phyloP scores from a whole-genome alignment of 1,139 yeast species.

The Kodamaea sp. region DNA sequence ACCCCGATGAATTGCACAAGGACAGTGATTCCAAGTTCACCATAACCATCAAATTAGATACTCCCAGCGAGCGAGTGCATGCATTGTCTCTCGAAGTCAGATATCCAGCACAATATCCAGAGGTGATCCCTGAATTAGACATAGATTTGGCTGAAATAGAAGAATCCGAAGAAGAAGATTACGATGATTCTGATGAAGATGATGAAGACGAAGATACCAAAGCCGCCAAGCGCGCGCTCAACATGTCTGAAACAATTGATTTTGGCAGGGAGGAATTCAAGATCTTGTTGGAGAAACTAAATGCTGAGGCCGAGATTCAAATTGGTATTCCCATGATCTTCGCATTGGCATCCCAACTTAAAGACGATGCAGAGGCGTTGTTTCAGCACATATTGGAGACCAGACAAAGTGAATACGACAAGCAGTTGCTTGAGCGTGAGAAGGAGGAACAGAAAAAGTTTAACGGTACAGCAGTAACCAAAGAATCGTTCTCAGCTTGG shows the following conservation, averaged over 20 bases:
- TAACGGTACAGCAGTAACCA: constrained; percentile 81
- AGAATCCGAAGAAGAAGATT: constrained; percentile 36
- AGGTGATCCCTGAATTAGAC: constrained; percentile 58
- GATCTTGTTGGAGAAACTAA: constrained; percentile 39
- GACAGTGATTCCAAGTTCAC: constrained; percentile 47
- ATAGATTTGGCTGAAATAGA: constrained; percentile 40
- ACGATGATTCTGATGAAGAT: constrained; percentile 40
- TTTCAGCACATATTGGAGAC: constrained; percentile 58
- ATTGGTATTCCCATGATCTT: constrained; percentile 88
- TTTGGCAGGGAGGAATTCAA: constrained; percentile 50
- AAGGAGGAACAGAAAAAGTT: constrained; percentile 73
- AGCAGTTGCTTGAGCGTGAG: constrained; percentile 56
- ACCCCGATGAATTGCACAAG: constrained; percentile 77
- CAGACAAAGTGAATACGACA: constrained; percentile 60
- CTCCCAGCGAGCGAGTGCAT: constrained; percentile 55
- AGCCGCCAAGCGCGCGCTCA: constrained; percentile 45
- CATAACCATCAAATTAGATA: constrained; percentile 56
- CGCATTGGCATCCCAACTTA: constrained; percentile 70
- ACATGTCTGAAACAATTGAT: constrained; percentile 57
- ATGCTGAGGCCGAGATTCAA: constrained; percentile 71
- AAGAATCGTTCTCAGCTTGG: constrained; percentile 72
- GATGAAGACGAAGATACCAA: constrained; percentile 47
- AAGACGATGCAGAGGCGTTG: constrained; percentile 73
- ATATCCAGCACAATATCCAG: constrained; percentile 74
- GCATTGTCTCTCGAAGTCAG: constrained; percentile 54